Conservation (phyloP, 441 rosid species). For the Populus hybrid region DNA sequence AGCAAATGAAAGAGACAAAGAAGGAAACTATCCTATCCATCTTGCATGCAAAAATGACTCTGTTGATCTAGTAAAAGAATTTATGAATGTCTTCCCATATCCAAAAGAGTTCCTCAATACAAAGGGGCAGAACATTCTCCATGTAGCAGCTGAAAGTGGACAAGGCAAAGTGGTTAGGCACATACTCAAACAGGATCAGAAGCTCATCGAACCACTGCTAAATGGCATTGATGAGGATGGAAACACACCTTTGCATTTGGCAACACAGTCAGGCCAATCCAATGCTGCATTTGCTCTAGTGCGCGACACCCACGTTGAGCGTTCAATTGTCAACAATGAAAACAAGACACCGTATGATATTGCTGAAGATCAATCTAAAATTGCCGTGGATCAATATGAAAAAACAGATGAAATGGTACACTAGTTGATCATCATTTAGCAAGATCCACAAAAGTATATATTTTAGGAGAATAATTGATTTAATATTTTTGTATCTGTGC, state of each 20-base stretch:
- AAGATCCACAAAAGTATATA: neutral
- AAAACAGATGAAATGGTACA: neutral
- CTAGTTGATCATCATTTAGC: neutral
- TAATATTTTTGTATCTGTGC: neutral
- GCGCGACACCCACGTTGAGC: neutral
- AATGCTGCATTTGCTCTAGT: neutral
- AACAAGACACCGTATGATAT: neutral
- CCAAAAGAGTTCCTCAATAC: neutral
- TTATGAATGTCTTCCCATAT: constrained; percentile 5
- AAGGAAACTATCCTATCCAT: too few species aligned
- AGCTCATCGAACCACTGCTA: neutral
- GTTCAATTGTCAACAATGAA: neutral
- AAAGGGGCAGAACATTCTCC: constrained; percentile 24
- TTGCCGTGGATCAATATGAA: neutral
- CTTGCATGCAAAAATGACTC: constrained; percentile 13
- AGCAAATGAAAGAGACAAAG: neutral
- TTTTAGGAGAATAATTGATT: neutral
- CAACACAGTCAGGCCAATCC: constrained; percentile 6
- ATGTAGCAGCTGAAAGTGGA: constrained; percentile 22
- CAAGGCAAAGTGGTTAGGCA: neutral
- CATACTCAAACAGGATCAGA: neutral
- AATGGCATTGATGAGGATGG: constrained; percentile 30
- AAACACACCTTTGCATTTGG: constrained; percentile 38
- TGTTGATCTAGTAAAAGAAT: constrained; percentile 12
- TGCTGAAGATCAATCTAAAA: neutral